phyloP scores from a whole-genome alignment of 148 eudicot genomes.

The Arbutus unedo region DNA sequence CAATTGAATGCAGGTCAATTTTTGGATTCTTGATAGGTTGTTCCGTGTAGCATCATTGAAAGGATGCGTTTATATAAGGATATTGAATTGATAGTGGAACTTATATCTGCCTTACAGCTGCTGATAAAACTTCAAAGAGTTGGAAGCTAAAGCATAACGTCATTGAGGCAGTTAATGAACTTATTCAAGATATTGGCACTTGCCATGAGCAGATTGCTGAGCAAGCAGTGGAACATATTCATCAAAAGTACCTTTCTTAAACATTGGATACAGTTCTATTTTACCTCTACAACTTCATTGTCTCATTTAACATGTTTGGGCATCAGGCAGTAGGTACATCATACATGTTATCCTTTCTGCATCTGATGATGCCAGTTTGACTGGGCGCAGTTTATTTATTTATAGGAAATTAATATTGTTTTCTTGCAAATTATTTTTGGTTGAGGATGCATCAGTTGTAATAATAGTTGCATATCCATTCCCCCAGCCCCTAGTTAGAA shows the following conservation, averaged over 20 bases:
- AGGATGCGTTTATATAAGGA: background rate
- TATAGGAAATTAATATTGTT: background rate
- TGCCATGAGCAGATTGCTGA: slow-evolving; percentile 99
- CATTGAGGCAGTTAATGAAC: slow-evolving; percentile 95
- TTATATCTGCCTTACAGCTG: slow-evolving; percentile 48
- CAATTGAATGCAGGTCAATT: background rate
- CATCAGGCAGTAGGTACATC: background rate
- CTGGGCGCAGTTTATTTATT: background rate
- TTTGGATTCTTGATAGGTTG: background rate
- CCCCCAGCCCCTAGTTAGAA: background rate
- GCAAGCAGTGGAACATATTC: slow-evolving; percentile 99
- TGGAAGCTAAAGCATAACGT: slow-evolving; percentile 93
- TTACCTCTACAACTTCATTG: background rate
- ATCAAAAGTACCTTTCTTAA: slow-evolving; percentile 63
- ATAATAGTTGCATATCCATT: background rate
- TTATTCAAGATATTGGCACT: slow-evolving; percentile 83
- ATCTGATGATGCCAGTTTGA: background rate
- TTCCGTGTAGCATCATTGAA: background rate
- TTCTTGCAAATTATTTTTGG: background rate
- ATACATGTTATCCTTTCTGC: background rate
- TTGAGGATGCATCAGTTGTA: background rate
- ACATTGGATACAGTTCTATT: background rate
- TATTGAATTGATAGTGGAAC: slow-evolving; percentile 7
- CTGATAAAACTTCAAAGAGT: slow-evolving; percentile 72
- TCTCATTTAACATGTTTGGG: background rate